Evolutionary conservation across 768 basidiomycete genomes (phyloP), one percentile per base, ranked within the genome.

Genomic region (Suillus clintonianus): DNA sequence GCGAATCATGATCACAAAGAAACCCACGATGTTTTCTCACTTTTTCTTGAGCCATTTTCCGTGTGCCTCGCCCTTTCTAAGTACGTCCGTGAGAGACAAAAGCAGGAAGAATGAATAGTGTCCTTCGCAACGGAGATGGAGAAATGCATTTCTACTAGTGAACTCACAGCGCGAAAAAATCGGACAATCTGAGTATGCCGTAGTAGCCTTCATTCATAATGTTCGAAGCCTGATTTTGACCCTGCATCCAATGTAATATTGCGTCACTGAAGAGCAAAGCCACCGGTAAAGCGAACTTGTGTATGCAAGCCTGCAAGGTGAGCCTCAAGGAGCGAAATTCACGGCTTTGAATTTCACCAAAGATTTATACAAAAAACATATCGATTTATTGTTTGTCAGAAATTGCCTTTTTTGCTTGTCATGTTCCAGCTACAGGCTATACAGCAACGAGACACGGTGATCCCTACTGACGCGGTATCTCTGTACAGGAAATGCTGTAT

Each of bases 121-220:
- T n/a, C 24, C 34, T 37, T 55, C 62, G 15, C 62, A 62, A 59
- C 63, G 48, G 34, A 3, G 27, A 41, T 32, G 34, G 27, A 34
- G 39, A 41, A 54, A 32, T 41, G 45, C n/a, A n/a, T n/a, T 53
- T 50, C 45, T 17, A 57, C 45, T 17, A 57, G 39, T 19, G 7
- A 32, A 24, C 27, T 11, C n/a, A 22, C n/a, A 59, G 36, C 13
- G 69, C 73, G 72, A 74, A 41, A 62, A 71, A 63, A 64, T 59
- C 72, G 73, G 70, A 63, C 48, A 14, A 56, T 39, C 15, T 56
- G 55, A 17, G 24, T 39, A 39, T 57, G 56, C 55, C 37, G 55
- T 56, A 36, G 54, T 15, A 22, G 13, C 13, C 13, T 6, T 32
- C 17, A 50, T 50, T 50, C 24, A 50, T 53, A 2, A 53, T 11